These are phyloP conservation scores for Styphnolobium japonicum DNA, from an alignment of 306 rosid genomes.

Conservation along the genomic window DNA sequence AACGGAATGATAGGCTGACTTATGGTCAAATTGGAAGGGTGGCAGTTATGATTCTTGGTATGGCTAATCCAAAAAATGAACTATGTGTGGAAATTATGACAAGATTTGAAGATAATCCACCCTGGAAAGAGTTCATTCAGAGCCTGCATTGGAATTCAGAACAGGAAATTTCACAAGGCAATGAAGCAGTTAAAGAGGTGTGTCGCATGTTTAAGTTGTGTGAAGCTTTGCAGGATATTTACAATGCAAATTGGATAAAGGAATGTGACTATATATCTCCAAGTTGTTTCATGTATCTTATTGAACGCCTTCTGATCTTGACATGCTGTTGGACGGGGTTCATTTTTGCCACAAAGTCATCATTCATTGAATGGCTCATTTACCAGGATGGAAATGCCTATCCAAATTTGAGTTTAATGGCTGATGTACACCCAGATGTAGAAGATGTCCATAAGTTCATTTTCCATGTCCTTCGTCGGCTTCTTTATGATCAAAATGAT, in stretches of 20 bases:
- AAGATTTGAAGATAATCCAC: conserved; percentile 12
- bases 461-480: not conserved
- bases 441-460: conserved; percentile 17
- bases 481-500: conserved; percentile 8
- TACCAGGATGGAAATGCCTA: conserved; percentile 29
- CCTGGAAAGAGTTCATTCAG: conserved; percentile 51
- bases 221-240: conserved; percentile 43
- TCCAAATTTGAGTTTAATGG: not conserved
- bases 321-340: conserved; percentile 31
- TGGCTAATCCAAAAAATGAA: conserved; percentile 21
- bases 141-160: conserved; percentile 14
- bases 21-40: conserved; percentile 54
- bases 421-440: not conserved
- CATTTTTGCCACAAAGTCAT: conserved; percentile 52
- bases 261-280: conserved; percentile 56
- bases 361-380: conserved; percentile 65
- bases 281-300: conserved; percentile 59
- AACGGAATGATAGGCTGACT: conserved; percentile 16
- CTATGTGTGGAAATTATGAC: conserved; percentile 5
- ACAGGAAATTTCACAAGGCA: not conserved
- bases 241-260: conserved; percentile 23
- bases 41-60: conserved; percentile 48
- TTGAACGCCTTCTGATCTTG: conserved; percentile 59
- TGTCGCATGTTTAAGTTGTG: conserved; percentile 2
- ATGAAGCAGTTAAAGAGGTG: not conserved